A percentile compares a stretch with the other conserved stretches of the same genome.
These are phyloP conservation scores for Ceratocystis papillata DNA, from an alignment of 2,329 filamentous ascomycete species.

Conservation along the genomic window DNA sequence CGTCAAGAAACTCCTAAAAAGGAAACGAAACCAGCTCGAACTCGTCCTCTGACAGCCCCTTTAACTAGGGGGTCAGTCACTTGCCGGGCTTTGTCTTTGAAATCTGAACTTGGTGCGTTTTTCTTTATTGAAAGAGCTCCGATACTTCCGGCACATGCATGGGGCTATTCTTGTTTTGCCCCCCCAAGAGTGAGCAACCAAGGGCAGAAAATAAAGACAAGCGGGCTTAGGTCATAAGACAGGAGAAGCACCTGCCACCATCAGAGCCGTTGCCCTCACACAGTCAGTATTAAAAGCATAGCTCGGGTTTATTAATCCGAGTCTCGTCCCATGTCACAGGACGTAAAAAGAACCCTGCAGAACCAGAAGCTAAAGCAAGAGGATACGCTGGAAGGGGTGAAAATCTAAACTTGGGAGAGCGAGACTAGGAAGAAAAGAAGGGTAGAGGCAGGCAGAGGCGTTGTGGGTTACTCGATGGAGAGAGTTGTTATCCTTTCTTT, in stretches of 20 bases:
- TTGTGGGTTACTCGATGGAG: neutral
- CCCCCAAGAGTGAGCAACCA: neutral
- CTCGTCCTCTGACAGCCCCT: conserved; percentile 14
- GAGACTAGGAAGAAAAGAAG: neutral
- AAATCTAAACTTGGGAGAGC: conserved; percentile 5
- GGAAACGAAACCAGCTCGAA: conserved; percentile 1
- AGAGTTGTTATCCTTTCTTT: too few species aligned
- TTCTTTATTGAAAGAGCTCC: neutral
- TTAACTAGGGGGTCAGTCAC: neutral
- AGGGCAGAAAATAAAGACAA: neutral
- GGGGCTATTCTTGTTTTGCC: neutral
- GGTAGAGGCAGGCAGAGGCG: neutral
- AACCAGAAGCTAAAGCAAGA: neutral
- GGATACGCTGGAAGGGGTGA: neutral
- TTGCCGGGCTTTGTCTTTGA: neutral
- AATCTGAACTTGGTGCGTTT: neutral
- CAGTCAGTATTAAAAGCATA: neutral
- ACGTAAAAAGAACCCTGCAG: conserved; percentile 8
- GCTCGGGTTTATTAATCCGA: conserved; percentile 21
- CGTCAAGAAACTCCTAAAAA: neutral
- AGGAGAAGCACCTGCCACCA: neutral
- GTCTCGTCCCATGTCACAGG: conserved; percentile 12
- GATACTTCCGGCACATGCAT: neutral
- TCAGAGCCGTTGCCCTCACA: neutral
- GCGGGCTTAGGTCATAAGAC: neutral